phyloP scores from a whole-genome alignment of 2,329 filamentous ascomycete genomes.

The Penicillium polonicum region DNA sequence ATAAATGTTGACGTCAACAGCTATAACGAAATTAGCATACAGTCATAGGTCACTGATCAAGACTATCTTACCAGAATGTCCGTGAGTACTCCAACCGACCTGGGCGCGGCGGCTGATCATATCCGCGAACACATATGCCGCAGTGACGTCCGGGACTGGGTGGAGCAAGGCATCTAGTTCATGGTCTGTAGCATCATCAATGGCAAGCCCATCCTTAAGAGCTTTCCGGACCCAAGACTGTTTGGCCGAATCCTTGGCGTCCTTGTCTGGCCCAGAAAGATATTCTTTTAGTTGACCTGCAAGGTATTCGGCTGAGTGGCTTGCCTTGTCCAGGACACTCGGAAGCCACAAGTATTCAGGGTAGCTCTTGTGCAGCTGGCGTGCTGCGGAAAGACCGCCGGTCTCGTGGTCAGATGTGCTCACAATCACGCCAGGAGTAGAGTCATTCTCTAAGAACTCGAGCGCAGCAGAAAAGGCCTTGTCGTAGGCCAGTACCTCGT shows the following conservation, averaged over 20 bases:
- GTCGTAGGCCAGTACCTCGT: conserved; percentile 95
- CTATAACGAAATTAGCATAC: conserved; percentile 40
- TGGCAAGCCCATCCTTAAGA: conserved; percentile 69
- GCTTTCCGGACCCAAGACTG: conserved; percentile 64
- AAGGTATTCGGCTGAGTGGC: conserved; percentile 70
- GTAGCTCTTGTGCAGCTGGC: conserved; percentile 57
- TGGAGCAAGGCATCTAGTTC: conserved; percentile 69
- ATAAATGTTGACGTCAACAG: conserved; percentile 96
- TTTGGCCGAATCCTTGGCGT: conserved; percentile 48
- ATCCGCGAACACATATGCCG: conserved; percentile 67
- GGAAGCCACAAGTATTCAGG: conserved; percentile 78
- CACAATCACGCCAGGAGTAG: conserved; percentile 73
- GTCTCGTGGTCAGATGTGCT: conserved; percentile 96
- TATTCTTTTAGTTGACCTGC: conserved; percentile 61
- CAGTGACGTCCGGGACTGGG: conserved; percentile 53
- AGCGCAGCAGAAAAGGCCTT: conserved; percentile 77
- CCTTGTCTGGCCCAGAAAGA: conserved; percentile 46
- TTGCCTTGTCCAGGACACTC: conserved; percentile 74
- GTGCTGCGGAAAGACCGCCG: conserved; percentile 77
- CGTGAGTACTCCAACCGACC: conserved; percentile 91
- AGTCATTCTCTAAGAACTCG: conserved; percentile 76
- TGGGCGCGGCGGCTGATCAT: conserved; percentile 87
- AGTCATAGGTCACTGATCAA: background rate
- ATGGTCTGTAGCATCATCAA: conserved; percentile 66
- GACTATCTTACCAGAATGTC: conserved; percentile 62